These are phyloP conservation scores for Discostella stelligeroides DNA, from an alignment of 108 stramenopile species.

Conservation along the genomic window DNA sequence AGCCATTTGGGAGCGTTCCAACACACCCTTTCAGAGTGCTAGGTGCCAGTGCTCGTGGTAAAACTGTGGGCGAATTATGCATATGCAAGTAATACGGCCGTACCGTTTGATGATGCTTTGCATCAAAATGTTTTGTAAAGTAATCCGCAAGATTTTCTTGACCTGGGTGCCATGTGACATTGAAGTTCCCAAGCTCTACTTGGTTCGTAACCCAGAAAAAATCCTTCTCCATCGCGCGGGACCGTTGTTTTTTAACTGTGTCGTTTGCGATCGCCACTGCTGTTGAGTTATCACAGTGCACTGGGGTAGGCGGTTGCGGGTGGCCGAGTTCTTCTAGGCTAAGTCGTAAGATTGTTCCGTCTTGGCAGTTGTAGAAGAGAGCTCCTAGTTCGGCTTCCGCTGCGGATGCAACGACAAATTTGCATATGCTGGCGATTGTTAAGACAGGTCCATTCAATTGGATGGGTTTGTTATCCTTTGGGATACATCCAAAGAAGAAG, in stretches of 20 bases:
- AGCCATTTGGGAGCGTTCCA: background rate
- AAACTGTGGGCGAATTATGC: background rate
- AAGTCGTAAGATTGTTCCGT: slow-evolving; percentile 23
- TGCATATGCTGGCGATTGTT: slow-evolving; percentile 2
- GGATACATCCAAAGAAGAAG: slow-evolving; percentile 29
- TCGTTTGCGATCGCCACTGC: slow-evolving; percentile 53
- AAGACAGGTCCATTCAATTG: slow-evolving; percentile 25
- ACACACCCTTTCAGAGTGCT: slow-evolving; percentile 12
- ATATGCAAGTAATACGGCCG: slow-evolving; percentile 6
- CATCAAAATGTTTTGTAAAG: slow-evolving; percentile 7
- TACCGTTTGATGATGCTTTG: background rate
- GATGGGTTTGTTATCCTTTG: slow-evolving; percentile 10
- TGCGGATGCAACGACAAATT: slow-evolving; percentile 27
- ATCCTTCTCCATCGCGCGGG: slow-evolving; percentile 20
- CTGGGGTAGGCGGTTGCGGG: slow-evolving; percentile 51
- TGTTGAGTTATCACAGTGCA: slow-evolving; percentile 42
- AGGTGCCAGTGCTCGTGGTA: background rate
- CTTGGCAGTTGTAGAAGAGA: slow-evolving; percentile 36
- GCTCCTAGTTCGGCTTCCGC: slow-evolving; percentile 56
- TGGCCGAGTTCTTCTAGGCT: slow-evolving; percentile 44
- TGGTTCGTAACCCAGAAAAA: slow-evolving; percentile 11
- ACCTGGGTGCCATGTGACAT: slow-evolving; percentile 6
- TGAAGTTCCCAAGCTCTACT: slow-evolving; percentile 2
- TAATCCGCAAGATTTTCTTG: slow-evolving; percentile 18
- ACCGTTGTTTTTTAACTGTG: slow-evolving; percentile 53